Evolutionary conservation across 768 basidiomycete genomes (phyloP).

Genomic region (Tephrocybe rancida): DNA sequence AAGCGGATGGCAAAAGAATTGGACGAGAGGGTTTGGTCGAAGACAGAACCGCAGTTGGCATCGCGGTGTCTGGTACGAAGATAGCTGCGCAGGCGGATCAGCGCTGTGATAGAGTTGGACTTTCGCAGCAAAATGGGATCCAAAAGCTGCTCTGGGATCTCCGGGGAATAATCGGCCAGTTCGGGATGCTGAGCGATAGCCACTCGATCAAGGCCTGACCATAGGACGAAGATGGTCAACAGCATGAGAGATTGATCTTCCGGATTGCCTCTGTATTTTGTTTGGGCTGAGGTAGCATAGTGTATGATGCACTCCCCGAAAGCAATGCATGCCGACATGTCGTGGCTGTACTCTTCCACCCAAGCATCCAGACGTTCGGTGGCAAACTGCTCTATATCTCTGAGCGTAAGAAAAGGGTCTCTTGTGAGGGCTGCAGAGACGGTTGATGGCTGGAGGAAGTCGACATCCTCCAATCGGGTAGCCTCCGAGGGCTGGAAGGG

Average conservation of each 20-base stretch:
- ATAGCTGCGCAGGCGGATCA: slow-evolving; percentile 29
- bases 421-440: slow-evolving; percentile 3
- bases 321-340: slow-evolving; percentile 15
- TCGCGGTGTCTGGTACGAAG: slow-evolving; percentile 27
- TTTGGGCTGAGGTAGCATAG: slow-evolving; percentile 27
- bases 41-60: slow-evolving; percentile 29
- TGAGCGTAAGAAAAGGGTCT: slow-evolving; percentile 23
- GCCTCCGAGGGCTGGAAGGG: slow-evolving; percentile 19
- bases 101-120: slow-evolving; percentile 26
- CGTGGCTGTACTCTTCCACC: slow-evolving; percentile 21
- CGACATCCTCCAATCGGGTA: slow-evolving; percentile 19
- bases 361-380: slow-evolving; percentile 31
- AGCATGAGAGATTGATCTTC: slow-evolving; percentile 45
- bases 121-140: slow-evolving; percentile 42
- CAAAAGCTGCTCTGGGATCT: slow-evolving; percentile 38
- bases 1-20: slow-evolving; percentile 36
- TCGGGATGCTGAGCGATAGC: slow-evolving; percentile 35
- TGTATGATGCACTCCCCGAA: slow-evolving; percentile 26
- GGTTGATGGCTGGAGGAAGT: slow-evolving; percentile 1
- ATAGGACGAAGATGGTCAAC: slow-evolving; percentile 48
- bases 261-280: slow-evolving; percentile 33
- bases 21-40: slow-evolving; percentile 18
- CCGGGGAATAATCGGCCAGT: slow-evolving; percentile 46
- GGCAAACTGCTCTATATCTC: slow-evolving; percentile 39
- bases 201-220: slow-evolving; percentile 47